Evolutionary conservation across 306 rosid species (phyloP).

Genomic region (Acacia confusa): DNA sequence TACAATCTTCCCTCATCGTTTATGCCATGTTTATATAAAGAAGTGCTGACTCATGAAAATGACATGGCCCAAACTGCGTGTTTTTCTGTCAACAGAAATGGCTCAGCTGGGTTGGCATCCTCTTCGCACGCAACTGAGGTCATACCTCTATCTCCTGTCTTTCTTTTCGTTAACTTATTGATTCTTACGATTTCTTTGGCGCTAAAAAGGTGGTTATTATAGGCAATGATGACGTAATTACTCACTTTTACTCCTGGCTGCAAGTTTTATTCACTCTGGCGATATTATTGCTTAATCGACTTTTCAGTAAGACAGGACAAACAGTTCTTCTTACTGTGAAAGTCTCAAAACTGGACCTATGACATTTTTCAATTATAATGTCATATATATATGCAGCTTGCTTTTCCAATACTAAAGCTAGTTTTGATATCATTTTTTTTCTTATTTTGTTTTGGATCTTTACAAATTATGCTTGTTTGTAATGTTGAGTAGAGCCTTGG

Average conservation of each 20-base stretch:
- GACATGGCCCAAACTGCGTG: not conserved
- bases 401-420: not conserved
- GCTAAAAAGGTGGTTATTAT: not conserved
- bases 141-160: not conserved
- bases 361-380: not conserved
- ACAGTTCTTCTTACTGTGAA: not conserved
- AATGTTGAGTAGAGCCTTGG: not conserved
- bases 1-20: not conserved
- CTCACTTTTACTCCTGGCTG: not conserved
- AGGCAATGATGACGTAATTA: not conserved
- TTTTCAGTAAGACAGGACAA: not conserved
- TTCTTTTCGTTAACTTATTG: conserved; percentile 11
- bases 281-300: not conserved
- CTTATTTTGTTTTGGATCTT: not conserved
- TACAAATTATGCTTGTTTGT: not conserved
- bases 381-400: conserved; percentile 11
- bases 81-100: conserved; percentile 26
- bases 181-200: not conserved
- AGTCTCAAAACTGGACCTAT: not conserved
- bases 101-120: conserved; percentile 20
- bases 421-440: not conserved
- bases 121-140: conserved; percentile 34
- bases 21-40: not conserved
- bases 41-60: not conserved
- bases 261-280: not conserved